These are phyloP conservation scores for Ceratocystis papillata DNA, from an alignment of 2,329 filamentous ascomycete genomes.

Conservation along the genomic window DNA sequence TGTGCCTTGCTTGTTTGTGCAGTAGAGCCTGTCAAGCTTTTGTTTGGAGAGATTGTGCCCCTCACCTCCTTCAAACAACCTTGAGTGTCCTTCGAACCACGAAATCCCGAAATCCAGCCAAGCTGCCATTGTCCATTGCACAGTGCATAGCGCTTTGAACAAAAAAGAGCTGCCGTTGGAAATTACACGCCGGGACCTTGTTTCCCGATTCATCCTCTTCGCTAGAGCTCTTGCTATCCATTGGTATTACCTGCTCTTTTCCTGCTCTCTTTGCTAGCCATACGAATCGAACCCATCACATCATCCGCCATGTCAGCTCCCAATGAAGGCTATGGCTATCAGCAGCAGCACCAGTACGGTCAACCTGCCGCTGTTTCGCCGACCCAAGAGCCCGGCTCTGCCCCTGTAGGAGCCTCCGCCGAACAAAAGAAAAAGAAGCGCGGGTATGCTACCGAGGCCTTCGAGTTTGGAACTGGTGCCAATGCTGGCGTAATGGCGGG, in stretches of 20 bases:
- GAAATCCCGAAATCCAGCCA: neutral
- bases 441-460: slow-evolving; percentile 87
- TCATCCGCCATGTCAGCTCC: slow-evolving; percentile 43
- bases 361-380: slow-evolving; percentile 31
- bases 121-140: neutral
- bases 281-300: neutral
- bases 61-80: slow-evolving; percentile 6
- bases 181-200: slow-evolving; percentile 13
- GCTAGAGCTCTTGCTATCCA: slow-evolving; percentile 13
- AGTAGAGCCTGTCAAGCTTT: slow-evolving; percentile 10
- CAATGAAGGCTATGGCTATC: slow-evolving; percentile 44
- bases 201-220: neutral
- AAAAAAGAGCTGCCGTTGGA: slow-evolving; percentile 1
- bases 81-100: neutral
- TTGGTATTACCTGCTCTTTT: slow-evolving; percentile 26
- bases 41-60: slow-evolving; percentile 14
- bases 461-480: slow-evolving; percentile 79
- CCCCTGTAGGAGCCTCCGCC: slow-evolving; percentile 25
- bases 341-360: slow-evolving; percentile 37
- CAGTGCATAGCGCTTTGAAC: neutral
- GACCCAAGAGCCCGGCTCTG: slow-evolving; percentile 28
- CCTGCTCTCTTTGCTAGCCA: slow-evolving; percentile 26
- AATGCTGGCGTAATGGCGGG: slow-evolving; percentile 50
- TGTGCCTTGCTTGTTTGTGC: slow-evolving; percentile 5
- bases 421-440: slow-evolving; percentile 75